Evolutionary conservation across 2,329 filamentous ascomycete species (phyloP), one percentile per base, ranked within the genome.

Genomic region (Ophiostoma australiae): DNA sequence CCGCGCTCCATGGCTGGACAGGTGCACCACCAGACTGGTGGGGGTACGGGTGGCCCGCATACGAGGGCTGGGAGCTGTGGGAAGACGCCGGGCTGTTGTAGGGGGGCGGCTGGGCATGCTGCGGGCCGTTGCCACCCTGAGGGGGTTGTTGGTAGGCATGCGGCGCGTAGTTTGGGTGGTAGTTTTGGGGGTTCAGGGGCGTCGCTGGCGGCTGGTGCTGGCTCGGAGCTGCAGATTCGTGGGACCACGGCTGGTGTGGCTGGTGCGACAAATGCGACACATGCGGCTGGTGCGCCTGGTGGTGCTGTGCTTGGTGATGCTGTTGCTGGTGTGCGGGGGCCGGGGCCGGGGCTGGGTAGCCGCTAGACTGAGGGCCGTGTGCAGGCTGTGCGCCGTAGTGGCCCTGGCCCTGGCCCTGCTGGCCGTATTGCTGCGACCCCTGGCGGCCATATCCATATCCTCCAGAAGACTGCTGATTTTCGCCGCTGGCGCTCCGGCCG

Each of bases 151-250:
- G 77, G 72, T 87, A 89, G 10, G 81, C 78, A 75, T 88, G 87
- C 58, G 84, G 83, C 55, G 85, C 82, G 76, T 87, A 89, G 77
- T 85, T 87, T 44, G 85, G 85, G 74, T 87, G 86, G 75, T 88
- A 88, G 75, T 85, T 86, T 72, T 83, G 80, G 41, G 84, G 79
- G 68, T 85, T 82, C 44, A 88, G 78, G 58, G 82, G 81, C 63
- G 80, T 78, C 75, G 86, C 85, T 44, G 83, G 80, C n/a, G 79
- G 77, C 73, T 81, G 80, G 35, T 67, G 48, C 10, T 70, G 71
- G 68, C 48, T 41, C 68, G 63, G 71, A 4, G 55, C 48, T 3
- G 76, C 77, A 69, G 80, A 80, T 20, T 83, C 81, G 41, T 79
- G 78, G 31, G 78, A 75, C 80, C 81, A 83, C 74, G 83, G 82